Base-by-base conservation (phyloP, 306 rosid species). In the Spatholobus suberectus region DNA sequence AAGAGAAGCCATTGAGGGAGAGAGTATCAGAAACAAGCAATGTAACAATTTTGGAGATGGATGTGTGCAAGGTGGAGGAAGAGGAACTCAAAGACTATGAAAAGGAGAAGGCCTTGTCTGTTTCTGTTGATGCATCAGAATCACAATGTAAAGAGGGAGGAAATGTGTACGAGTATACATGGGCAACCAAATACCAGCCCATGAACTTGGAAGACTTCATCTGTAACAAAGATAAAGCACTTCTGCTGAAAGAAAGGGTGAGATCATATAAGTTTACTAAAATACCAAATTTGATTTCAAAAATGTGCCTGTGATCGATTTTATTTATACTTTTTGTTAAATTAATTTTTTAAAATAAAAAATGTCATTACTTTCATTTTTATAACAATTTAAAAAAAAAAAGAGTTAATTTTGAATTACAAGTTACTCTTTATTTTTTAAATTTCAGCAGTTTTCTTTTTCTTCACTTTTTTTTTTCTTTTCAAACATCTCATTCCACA, bases 121-220 rank as follows among this genome's bases (percentile, higher is more conserved):
- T 40, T 81, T 32, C 76, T 49, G 13, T 13, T 8, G 69, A 38
- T 57, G 54, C 75, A 26, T 17, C 78, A 52, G 27, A 84, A 55
- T 29, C 71, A 26, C 10, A 37, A 14, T 13, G 34, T 3, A 21
- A 44, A 44, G 12, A 63, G 8, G 26, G 76, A 20, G 24, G 71
- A 20, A 18, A 37, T 12, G 61, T 40, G 52, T 79, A 55, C 27
- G 57, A 87, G 51, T 93, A 83, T 51, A 20, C 12, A 8, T 93
- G 97, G 98, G 97, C 95, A 40, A 47, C 87, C 37, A 88, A 87
- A 76, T 77, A 91, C 75, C 94, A 84, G 51, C 98, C 98, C 27
- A 44, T 75, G 54, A 55, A 57, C 47, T 83, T 95, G 79, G 90
- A 20, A 17, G 90, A 90, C 4, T 95, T 95, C 93, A 90, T 93